Conservation (phyloP, 148 eudicot genomes). For the Polygonum maritimum region DNA sequence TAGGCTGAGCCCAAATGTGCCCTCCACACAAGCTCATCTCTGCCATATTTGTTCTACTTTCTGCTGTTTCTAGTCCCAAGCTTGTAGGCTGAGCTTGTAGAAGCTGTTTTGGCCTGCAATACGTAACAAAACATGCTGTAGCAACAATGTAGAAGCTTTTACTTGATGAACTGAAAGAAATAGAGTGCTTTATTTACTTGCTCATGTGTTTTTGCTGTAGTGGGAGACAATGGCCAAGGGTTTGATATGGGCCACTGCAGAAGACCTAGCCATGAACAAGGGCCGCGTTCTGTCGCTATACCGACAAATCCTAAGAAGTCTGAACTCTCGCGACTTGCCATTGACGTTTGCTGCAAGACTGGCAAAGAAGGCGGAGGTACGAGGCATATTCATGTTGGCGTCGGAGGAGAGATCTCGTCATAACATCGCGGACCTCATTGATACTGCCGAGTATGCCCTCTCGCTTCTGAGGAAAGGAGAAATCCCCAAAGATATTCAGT, state of each 20-base stretch:
- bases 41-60: background rate
- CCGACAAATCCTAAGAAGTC: constrained; percentile 49
- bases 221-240: constrained; percentile 43
- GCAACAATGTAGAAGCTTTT: background rate
- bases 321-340: constrained; percentile 59
- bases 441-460: constrained; percentile 61
- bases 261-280: constrained; percentile 52
- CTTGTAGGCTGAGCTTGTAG: background rate
- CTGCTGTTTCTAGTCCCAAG: background rate
- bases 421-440: constrained; percentile 61
- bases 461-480: constrained; percentile 59
- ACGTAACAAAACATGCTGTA: background rate
- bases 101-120: background rate
- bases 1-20: background rate
- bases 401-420: constrained; percentile 61
- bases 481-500: constrained; percentile 57
- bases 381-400: constrained; percentile 57
- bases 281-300: constrained; percentile 52
- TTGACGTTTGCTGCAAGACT: constrained; percentile 52
- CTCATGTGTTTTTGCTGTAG: background rate
- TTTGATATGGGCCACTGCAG: constrained; percentile 66
- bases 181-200: background rate
- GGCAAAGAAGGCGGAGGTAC: constrained; percentile 65
- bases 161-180: background rate
- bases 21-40: background rate